Evolutionary conservation across 768 basidiomycete genomes (phyloP), one percentile per base, ranked within the genome.

Genomic region (Psilocybe cyanescens): DNA sequence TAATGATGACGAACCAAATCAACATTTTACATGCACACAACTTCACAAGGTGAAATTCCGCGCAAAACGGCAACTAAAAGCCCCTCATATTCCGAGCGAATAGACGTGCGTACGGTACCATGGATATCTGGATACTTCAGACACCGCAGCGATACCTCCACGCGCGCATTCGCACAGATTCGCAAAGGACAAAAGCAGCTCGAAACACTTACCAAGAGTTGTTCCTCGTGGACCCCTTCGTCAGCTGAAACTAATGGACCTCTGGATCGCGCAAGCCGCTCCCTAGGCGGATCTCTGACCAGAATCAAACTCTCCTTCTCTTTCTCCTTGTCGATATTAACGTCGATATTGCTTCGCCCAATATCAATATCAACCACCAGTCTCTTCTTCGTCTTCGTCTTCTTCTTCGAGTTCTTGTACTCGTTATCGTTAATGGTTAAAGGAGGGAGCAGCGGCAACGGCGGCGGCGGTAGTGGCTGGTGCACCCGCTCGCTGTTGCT

Each of bases 251-350:
- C 54, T 2, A 24, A 24, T 24, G 24, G 24, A 24, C 24, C 24
- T 17, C 53, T 50, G 9, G 51, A 57, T 16, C 59, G 67, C 46
- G 67, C 65, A 45, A 73, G 72, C 12, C 66, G 68, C 55, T 72
- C 68, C 55, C 72, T 68, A 4, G 74, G 73, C 24, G 76, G 71
- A 59, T 74, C 69, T 64, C 74, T 68, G 35, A 76, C 72, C 24
- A 72, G 53, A 31, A 67, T 53, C 33, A 67, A 29, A 9, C 55
- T 31, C 24, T 60, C 50, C 24, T 24, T 24, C 19, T 60, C 50
- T 2, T 19, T 19, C 24, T 24, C 24, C 9, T 19, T 28, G 39
- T 33, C 49, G 37, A 57, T 39, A 55, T 51, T 28, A 28, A 37
- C 28, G 48, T 45, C 30, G 39, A 55, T 46, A 29, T 45, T 47